A percentile compares a stretch with the other conserved stretches of the same genome.
Conservation (phyloP, 257 asterid genomes). For the Buddleja alternifolia region DNA sequence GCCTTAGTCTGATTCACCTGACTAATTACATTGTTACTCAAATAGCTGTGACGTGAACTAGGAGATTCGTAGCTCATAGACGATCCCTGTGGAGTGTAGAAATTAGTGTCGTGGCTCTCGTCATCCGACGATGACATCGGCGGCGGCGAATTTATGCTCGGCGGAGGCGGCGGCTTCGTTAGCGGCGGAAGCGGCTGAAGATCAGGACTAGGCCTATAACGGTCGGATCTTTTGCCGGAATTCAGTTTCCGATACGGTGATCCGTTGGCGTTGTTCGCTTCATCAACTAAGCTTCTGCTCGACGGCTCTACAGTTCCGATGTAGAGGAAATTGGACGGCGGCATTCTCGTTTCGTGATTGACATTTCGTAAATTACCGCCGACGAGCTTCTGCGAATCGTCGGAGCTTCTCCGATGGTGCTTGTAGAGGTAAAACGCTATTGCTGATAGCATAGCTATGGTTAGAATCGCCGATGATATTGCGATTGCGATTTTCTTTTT, state of each 20-base stretch:
- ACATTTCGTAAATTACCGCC: conserved; percentile 42
- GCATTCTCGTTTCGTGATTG: conserved; percentile 68
- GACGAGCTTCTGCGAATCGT: conserved; percentile 68
- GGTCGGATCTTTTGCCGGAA: conserved; percentile 64
- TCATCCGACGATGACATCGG: conserved; percentile 94
- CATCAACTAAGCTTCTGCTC: conserved; percentile 38
- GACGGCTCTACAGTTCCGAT: conserved; percentile 97
- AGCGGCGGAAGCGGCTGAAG: conserved; percentile 96
- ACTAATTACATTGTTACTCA: conserved; percentile 31
- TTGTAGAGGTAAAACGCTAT: conserved; percentile 62
- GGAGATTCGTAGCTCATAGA: conserved; percentile 72
- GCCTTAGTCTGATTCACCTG: conserved; percentile 32
- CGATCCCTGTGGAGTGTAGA: conserved; percentile 93
- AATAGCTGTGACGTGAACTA: conserved; percentile 43
- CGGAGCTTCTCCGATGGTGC: conserved; percentile 48
- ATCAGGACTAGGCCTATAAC: conserved; percentile 96
- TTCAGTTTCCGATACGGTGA: conserved; percentile 80
- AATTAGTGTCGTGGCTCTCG: conserved; percentile 73
- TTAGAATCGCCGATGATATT: conserved; percentile 54
- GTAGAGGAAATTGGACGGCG: conserved; percentile 80
- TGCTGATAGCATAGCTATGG: conserved; percentile 65
- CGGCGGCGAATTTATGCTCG: conserved; percentile 69
- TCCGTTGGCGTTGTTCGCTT: conserved; percentile 41
- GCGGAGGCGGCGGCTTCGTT: conserved; percentile 77
- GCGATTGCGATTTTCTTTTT: conserved; percentile 69